Base-by-base conservation (phyloP, 2,329 filamentous ascomycete species). In the Clonostachys byssicola region DNA sequence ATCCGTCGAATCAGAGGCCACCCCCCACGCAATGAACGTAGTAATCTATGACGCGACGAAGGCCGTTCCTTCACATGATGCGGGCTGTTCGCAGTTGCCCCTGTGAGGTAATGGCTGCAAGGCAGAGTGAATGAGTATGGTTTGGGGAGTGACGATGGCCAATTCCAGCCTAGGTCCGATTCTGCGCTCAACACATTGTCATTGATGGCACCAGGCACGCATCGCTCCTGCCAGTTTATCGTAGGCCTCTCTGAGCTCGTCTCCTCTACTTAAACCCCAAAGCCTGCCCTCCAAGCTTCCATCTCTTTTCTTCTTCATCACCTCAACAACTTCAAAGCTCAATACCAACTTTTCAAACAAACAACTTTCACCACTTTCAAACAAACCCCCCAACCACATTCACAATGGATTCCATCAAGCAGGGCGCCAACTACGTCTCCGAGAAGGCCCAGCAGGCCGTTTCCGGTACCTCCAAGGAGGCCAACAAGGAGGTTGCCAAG, bases 401-500 rank as follows among this genome's bases (percentile, higher is more conserved):
- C 66, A 71, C 49, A 65, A 78, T 78, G 75, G 75, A 78, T 47
- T 69, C 73, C 52, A 52, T 77, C 62, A 75, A 76, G 74, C 80
- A 85, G 70, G 77, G 76, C 61, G 81, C 71, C 71, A 85, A 85
- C 78, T 83, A 80, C 78, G 80, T 84, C 66, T 66, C 74, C 52
- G 83, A 86, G 75, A 70, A 73, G 59, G 67, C 82, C 62, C 75
- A 85, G 73, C 71, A 83, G 63, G 71, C 72, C 51, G 62, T 73
- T 52, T 70, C 71, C 51, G 73, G 76, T 55, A 70, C 77, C 51
- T 80, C 74, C 70, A 86, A 87, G 80, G 81, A 86, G 71, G 72
- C 72, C 72, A 86, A 87, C 79, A 86, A 87, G 79, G 62, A 76
- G 55, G 75, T 81, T 54, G 83, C 83, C 65, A 86, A 86, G 77